Percentiles rank a stretch among this genome's conserved stretches.
Conservation (phyloP, 176 grass and related monocot genomes). For the Eleusine coracana region DNA sequence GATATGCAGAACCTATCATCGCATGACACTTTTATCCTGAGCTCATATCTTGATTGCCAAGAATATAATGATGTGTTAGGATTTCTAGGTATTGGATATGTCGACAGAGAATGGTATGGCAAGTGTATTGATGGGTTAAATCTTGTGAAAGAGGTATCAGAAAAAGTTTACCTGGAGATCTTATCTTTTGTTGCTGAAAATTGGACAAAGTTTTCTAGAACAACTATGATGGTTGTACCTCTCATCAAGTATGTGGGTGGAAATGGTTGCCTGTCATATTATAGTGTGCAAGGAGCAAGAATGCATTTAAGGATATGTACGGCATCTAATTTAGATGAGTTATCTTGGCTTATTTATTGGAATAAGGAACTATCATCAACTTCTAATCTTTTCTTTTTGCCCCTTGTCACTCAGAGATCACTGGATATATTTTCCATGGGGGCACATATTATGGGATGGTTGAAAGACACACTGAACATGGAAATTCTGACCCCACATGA, state of each 20-base stretch:
- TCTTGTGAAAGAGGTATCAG: constrained; percentile 28
- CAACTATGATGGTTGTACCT: constrained; percentile 3
- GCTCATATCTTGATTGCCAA: constrained; percentile 39
- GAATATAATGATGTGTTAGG: constrained; percentile 38
- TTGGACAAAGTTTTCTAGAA: neutral
- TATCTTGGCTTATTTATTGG: constrained; percentile 40
- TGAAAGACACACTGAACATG: neutral
- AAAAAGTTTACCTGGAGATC: constrained; percentile 42
- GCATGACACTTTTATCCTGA: constrained; percentile 46
- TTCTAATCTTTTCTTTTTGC: neutral
- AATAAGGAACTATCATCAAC: constrained; percentile 22
- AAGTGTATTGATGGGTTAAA: constrained; percentile 42
- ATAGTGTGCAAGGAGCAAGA: neutral
- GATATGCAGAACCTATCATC: constrained; percentile 31
- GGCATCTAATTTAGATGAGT: constrained; percentile 13
- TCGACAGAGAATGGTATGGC: constrained; percentile 42
- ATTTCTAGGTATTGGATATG: constrained; percentile 46
- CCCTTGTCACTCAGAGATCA: neutral
- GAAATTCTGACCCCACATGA: constrained; percentile 13
- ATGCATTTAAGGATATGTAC: neutral
- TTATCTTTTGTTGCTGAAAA: constrained; percentile 37
- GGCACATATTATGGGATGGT: no score
- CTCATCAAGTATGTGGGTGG: constrained; percentile 14
- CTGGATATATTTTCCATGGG: no score
- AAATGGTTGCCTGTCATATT: constrained; percentile 7